Evolutionary conservation across 768 basidiomycete genomes (phyloP).

Genomic region (Hydnum rufescens): DNA sequence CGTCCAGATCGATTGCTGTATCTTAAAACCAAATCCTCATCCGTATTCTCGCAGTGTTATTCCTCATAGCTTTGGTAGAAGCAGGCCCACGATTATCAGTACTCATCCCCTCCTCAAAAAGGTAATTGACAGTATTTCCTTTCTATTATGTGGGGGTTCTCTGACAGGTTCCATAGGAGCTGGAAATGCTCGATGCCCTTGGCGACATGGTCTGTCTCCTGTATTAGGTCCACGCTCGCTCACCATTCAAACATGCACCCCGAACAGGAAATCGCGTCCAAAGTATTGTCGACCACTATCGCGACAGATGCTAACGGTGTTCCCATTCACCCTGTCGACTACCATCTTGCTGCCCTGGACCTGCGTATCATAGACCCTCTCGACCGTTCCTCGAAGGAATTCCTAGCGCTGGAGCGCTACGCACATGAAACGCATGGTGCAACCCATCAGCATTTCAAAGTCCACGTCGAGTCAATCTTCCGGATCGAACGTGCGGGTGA

Average conservation of each 20-base stretch:
- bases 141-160: neutral
- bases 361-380: slow-evolving; percentile 35
- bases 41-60: slow-evolving; percentile 25
- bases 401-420: slow-evolving; percentile 28
- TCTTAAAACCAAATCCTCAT: neutral
- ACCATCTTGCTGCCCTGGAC: slow-evolving; percentile 31
- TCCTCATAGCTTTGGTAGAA: slow-evolving; percentile 39
- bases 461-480: slow-evolving; percentile 29
- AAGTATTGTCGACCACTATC: slow-evolving; percentile 27
- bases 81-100: slow-evolving; percentile 27
- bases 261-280: slow-evolving; percentile 36
- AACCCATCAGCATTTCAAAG: slow-evolving; percentile 30
- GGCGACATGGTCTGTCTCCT: slow-evolving; percentile 33
- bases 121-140: slow-evolving; percentile 13
- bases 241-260: neutral
- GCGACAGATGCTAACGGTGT: slow-evolving; percentile 27
- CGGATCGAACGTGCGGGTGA: slow-evolving; percentile 33
- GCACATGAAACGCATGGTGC: slow-evolving; percentile 34
- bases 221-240: neutral
- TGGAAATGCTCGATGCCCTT: slow-evolving; percentile 43
- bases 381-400: slow-evolving; percentile 24
- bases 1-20: slow-evolving; percentile 9
- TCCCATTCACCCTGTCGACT: slow-evolving; percentile 35
- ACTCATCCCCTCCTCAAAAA: slow-evolving; percentile 23
- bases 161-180: slow-evolving; percentile 22